Evolutionary conservation across 148 eudicot genomes (phyloP).

Genomic region (Chenopodium quinoa): DNA sequence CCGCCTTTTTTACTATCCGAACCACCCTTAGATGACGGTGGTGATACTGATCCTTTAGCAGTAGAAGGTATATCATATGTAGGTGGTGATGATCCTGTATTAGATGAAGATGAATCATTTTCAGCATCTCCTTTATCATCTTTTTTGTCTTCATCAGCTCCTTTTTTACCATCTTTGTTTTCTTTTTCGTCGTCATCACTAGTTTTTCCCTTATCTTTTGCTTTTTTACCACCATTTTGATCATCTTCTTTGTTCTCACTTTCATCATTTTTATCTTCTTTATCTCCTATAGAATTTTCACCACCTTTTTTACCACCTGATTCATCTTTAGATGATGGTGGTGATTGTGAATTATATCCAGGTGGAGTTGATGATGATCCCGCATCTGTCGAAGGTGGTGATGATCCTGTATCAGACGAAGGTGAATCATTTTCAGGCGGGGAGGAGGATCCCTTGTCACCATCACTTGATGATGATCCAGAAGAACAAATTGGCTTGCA

Average conservation of each 20-base stretch:
- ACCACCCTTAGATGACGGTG: not conserved
- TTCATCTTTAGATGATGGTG: not conserved
- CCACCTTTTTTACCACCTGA: not conserved
- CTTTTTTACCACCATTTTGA: not conserved
- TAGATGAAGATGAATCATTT: not conserved
- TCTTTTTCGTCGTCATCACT: not conserved
- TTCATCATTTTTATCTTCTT: not conserved
- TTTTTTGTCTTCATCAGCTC: not conserved
- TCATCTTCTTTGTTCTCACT: not conserved
- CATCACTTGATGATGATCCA: not conserved
- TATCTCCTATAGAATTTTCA: not conserved
- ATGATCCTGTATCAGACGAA: not conserved
- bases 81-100: not conserved
- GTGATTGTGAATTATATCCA: not conserved
- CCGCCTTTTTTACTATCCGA: not conserved
- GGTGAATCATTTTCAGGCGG: constrained; percentile 3
- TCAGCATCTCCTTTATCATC: not conserved
- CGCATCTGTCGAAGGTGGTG: not conserved
- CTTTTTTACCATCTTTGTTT: not conserved
- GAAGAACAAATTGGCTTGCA: constrained; percentile 51
- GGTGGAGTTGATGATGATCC: not conserved
- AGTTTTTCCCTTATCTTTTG: not conserved
- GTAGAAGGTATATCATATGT: not conserved
- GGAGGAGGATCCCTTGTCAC: not conserved
- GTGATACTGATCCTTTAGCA: not conserved